These are phyloP conservation scores for Chaetomium strumarium DNA, from an alignment of 2,329 filamentous ascomycete genomes.

Conservation along the genomic window DNA sequence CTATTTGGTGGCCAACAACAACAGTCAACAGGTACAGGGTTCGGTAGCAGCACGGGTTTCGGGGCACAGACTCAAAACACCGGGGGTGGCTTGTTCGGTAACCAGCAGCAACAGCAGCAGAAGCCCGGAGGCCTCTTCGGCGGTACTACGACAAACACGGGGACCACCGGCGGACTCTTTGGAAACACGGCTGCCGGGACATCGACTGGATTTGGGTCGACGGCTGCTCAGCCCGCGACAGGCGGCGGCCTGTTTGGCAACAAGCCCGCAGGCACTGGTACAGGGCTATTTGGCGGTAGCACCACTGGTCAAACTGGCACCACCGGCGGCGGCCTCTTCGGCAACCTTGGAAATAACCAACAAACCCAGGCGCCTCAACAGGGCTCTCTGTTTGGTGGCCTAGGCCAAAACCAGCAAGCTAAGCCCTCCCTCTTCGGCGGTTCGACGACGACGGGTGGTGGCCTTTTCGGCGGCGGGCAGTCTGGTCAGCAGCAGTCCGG, in stretches of 20 bases:
- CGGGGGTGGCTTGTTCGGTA: slow-evolving; percentile 27
- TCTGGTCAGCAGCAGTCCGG: slow-evolving; percentile 16
- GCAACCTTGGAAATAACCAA: slow-evolving; percentile 36
- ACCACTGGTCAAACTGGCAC: slow-evolving; percentile 32
- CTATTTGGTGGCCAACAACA: slow-evolving; percentile 29
- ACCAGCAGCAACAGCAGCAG: slow-evolving; percentile 16
- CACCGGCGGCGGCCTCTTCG: slow-evolving; percentile 31
- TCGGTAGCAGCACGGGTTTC: slow-evolving; percentile 24
- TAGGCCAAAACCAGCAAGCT: slow-evolving; percentile 49
- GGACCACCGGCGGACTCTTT: slow-evolving; percentile 26
- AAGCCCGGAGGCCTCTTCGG: slow-evolving; percentile 26
- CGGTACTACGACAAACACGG: slow-evolving; percentile 21
- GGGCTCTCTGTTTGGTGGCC: slow-evolving; percentile 42
- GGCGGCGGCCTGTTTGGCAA: slow-evolving; percentile 48
- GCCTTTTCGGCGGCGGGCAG: slow-evolving; percentile 21
- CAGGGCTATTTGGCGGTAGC: slow-evolving; percentile 45
- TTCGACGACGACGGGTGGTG: slow-evolving; percentile 38
- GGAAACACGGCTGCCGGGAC: slow-evolving; percentile 27
- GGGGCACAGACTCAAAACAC: slow-evolving; percentile 23
- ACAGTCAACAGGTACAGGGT: slow-evolving; percentile 24
- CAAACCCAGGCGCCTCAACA: slow-evolving; percentile 20
- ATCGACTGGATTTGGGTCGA: slow-evolving; percentile 26
- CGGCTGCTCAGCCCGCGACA: slow-evolving; percentile 18
- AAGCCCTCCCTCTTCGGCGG: slow-evolving; percentile 49
- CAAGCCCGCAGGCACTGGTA: slow-evolving; percentile 37